Evolutionary conservation across 2,329 filamentous ascomycete species (phyloP), one percentile per base, ranked within the genome.

Genomic region (Colletotrichum echinochloae): DNA sequence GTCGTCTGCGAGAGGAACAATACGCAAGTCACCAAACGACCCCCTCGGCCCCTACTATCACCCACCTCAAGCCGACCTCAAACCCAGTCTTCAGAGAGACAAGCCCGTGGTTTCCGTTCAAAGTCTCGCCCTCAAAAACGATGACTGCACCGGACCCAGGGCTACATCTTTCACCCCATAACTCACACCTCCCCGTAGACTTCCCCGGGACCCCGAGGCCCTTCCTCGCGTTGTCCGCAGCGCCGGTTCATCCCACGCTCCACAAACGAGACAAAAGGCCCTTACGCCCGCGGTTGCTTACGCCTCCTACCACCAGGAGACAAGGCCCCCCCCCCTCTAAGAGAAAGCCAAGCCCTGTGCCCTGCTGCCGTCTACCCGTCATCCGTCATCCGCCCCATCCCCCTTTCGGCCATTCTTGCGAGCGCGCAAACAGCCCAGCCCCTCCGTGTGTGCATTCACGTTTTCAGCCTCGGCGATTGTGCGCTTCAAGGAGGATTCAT

Each of bases 301-400:
- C 26, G 28, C 52, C 11, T n/a, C n/a, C n/a, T n/a, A n/a, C n/a
- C n/a, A n/a, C n/a, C n/a, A n/a, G n/a, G n/a, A n/a, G n/a, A n/a
- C n/a, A n/a, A n/a, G n/a, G n/a, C n/a, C n/a, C n/a, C n/a, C n/a
- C n/a, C n/a, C n/a, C n/a, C n/a, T n/a, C 52, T 18, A 37, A 37
- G 33, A 35, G 30, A 55, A 37, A 35, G 52, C 52, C 52, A 55
- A 37, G 54, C 20, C 20, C 14, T 39, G 11, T 39, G 12, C 12
- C 14, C 54, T n/a, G 3, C 54, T 56, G 54, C 54, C 54, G 54
- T 26, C 12, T 56, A 56, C 39, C 54, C 54, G 54, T 39, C 54
- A 57, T 12, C 51, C n/a, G 12, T 20, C 16, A 44, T n/a, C 41
- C 41, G 1, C 41, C 41, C 18, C 37, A n/a, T 5, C 7, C 16